Conservation (phyloP, 2,329 filamentous ascomycete species). For the Apiospora arundinis region DNA sequence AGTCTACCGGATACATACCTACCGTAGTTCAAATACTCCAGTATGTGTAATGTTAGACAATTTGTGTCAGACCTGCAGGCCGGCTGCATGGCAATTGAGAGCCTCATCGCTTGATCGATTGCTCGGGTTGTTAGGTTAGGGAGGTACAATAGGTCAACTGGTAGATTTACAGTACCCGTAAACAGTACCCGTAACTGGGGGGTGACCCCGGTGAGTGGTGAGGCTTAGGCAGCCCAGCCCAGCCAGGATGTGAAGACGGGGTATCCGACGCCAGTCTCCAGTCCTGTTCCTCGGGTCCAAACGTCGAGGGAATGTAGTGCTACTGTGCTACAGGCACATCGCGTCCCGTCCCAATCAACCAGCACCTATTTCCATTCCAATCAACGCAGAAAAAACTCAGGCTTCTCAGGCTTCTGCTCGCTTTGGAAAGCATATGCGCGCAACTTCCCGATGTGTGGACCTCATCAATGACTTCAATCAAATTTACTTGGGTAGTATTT, state of each 20-base stretch:
- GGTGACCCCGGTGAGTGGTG: neutral
- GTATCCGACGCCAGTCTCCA: constrained; percentile 1
- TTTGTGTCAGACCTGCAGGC: constrained; percentile 15
- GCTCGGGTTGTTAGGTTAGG: neutral
- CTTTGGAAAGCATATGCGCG: neutral
- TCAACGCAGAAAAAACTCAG: neutral
- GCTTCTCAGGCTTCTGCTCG: neutral
- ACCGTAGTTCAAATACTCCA: no score
- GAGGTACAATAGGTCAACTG: no score
- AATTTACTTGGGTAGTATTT: no score
- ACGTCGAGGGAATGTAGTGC: no score
- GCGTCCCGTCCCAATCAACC: neutral
- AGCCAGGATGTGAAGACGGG: neutral
- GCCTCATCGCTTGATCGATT: neutral
- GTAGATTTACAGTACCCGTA: no score
- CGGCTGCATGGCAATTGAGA: constrained; percentile 1
- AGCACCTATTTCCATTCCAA: neutral
- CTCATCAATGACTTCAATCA: neutral
- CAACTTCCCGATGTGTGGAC: constrained; percentile 1
- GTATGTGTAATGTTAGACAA: neutral
- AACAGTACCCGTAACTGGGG: neutral
- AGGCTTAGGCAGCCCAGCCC: constrained; percentile 1
- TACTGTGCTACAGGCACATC: no score
- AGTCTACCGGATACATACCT: no score
- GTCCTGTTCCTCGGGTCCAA: neutral